Base-by-base conservation (phyloP, 2,329 filamentous ascomycete genomes). In the Colletotrichum agaves region DNA sequence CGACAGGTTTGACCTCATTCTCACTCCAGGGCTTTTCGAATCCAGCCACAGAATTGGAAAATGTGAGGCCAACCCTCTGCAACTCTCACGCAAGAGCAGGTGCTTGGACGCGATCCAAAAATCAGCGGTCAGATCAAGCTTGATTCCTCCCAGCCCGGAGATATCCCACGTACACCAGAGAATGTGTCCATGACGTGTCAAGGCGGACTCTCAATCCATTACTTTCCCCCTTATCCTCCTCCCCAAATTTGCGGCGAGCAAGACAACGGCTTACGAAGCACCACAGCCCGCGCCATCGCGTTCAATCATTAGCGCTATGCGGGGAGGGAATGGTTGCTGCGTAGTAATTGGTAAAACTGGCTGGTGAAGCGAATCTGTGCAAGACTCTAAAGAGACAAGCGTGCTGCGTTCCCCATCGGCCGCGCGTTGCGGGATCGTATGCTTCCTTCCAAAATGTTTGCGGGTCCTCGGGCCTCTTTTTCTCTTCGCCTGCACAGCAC, bases 401-500 rank as follows among this genome's bases (percentile, higher is more conserved):
- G 27, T 27, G 27, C 27, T 27, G 27, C 6, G 27, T 7, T 15
- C 13, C 19, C 50, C 60, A 59, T 65, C 55, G 61, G 65, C 61
- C 64, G 61, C 64, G 64, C 53, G 64, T 67, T 65, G 60, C 53
- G 52, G 60, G 35, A 59, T 43, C 53, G 37, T 19, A 12, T 19
- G 13, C 44, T 64, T 67, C 61, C 44, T 64, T 67, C 61, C 41
- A 53, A 64, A 39, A 64, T 53, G 41, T 49, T 23, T 57, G 21
- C 47, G 31, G 64, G 27, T 35, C 49, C 64, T 53, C 60, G 60
- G 64, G 61, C 53, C 47, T 39, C 23, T 13, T 23, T 39, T 47
- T 27, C 21, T 41, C n/a, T 44, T 5, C 27, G 27, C n/a, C 27
- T 67, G 53, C 64, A 67, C 64, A 64, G 53, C 64, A 67, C 64